Conservation (phyloP, 345 rosid genomes). For the Punica granatum region DNA sequence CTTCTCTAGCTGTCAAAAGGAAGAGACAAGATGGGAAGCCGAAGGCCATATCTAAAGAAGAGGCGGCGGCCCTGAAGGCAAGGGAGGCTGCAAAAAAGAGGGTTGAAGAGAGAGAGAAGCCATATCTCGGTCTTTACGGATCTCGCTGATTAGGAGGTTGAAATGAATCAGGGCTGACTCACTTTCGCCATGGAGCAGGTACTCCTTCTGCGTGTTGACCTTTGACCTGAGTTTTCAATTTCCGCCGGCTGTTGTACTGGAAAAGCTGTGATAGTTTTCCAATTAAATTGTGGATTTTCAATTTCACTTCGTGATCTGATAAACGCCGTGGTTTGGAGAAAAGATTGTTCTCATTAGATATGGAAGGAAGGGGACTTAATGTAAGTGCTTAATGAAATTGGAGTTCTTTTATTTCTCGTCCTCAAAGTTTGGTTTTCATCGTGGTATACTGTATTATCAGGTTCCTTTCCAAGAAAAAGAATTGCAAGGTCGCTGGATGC, state of each 20-base stretch:
- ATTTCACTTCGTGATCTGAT: neutral
- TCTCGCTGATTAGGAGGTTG: conserved; percentile 33
- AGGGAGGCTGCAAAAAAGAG: conserved; percentile 95
- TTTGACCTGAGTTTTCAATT: neutral
- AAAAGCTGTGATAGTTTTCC: neutral
- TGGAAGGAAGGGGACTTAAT: neutral
- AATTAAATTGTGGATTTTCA: neutral
- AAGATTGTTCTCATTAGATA: neutral
- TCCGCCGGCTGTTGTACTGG: neutral
- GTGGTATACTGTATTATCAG: no score
- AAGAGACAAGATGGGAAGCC: conserved; percentile 61
- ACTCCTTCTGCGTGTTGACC: conserved; percentile 10
- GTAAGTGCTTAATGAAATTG: neutral
- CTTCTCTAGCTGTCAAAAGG: conserved; percentile 55
- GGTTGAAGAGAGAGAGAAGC: conserved; percentile 83
- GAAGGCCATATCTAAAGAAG: conserved; percentile 62
- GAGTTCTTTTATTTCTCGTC: neutral
- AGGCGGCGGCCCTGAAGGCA: conserved; percentile 74
- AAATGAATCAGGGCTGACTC: conserved; percentile 9
- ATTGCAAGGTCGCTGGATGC: no score
- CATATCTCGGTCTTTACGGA: conserved; percentile 80
- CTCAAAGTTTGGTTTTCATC: neutral
- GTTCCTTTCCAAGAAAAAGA: no score
- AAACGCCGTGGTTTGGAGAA: neutral
- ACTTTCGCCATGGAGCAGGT: conserved; percentile 5